These are phyloP conservation scores for Umbelopsis ramanniana DNA, from an alignment of 192 early-diverging fungal species.

Conservation along the genomic window DNA sequence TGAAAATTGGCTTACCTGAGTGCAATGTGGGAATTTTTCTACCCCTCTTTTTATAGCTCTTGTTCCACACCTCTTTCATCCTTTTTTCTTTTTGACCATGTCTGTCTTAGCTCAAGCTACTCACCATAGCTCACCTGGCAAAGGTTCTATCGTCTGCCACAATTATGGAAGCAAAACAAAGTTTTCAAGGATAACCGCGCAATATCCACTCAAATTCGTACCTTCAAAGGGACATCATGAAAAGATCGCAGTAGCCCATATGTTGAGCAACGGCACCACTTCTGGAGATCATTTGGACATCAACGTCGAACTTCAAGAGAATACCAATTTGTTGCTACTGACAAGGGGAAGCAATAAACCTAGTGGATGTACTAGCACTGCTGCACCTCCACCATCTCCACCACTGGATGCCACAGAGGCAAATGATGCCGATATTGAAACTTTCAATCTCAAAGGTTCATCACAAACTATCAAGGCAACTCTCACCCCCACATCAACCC, in stretches of 20 bases:
- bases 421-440: background rate
- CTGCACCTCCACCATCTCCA: background rate
- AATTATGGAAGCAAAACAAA: slow-evolving; percentile 29
- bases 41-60: background rate
- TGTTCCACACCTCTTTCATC: background rate
- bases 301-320: slow-evolving; percentile 50
- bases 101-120: slow-evolving; percentile 11
- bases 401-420: slow-evolving; percentile 7
- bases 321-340: slow-evolving; percentile 65
- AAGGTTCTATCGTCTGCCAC: slow-evolving; percentile 34
- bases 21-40: slow-evolving; percentile 5
- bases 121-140: slow-evolving; percentile 30
- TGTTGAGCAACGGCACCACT: slow-evolving; percentile 80
- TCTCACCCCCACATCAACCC: slow-evolving; percentile 47
- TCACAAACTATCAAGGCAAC: slow-evolving; percentile 52
- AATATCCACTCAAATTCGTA: slow-evolving; percentile 65
- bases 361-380: background rate
- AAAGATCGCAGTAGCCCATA: slow-evolving; percentile 60
- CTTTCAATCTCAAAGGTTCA: slow-evolving; percentile 21
- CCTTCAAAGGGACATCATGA: slow-evolving; percentile 48
- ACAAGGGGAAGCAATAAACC: slow-evolving; percentile 83
- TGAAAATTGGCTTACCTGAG: slow-evolving; percentile 1
- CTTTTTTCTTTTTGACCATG: background rate
- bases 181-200: slow-evolving; percentile 40
- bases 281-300: slow-evolving; percentile 68